Evolutionary conservation across 768 basidiomycete species (phyloP).

Genomic region (Arthromyces matolae): DNA sequence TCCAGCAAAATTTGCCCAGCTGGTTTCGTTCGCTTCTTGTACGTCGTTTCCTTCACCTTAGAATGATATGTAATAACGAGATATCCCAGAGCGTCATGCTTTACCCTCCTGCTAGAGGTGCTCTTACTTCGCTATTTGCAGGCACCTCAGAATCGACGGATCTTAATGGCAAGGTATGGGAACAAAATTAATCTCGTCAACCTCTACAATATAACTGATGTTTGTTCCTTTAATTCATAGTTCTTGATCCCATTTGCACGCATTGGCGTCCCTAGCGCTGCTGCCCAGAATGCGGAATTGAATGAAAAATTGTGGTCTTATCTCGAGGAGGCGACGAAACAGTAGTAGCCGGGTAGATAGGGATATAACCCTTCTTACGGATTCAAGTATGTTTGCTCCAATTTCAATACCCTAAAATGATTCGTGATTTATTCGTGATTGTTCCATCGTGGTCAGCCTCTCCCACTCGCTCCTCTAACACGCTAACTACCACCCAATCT

Average conservation of each 20-base stretch:
- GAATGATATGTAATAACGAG: background rate
- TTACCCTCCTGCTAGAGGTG: slow-evolving; percentile 31
- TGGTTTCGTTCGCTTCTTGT: slow-evolving; percentile 15
- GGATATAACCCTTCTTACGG: no score
- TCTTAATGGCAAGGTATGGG: slow-evolving; percentile 40
- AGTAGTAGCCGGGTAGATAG: background rate
- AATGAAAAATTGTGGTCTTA: slow-evolving; percentile 29
- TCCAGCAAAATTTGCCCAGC: slow-evolving; percentile 1
- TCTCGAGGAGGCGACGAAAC: slow-evolving; percentile 28
- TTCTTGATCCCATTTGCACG: slow-evolving; percentile 33
- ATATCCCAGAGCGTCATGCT: slow-evolving; percentile 20
- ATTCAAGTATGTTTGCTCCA: no score
- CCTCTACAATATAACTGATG: slow-evolving; percentile 1
- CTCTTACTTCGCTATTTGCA: slow-evolving; percentile 42
- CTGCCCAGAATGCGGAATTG: slow-evolving; percentile 22
- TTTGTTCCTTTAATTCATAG: slow-evolving; percentile 7
- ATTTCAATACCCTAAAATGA: no score
- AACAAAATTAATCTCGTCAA: background rate
- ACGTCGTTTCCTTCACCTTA: background rate
- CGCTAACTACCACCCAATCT: no score
- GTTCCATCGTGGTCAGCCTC: no score
- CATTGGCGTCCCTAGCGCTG: slow-evolving; percentile 18
- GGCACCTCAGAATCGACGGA: slow-evolving; percentile 37
- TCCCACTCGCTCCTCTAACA: no score
- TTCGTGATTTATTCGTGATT: no score